Conservation (phyloP, 2,329 filamentous ascomycete species). For the Ceratocystiopsis brevicomis region DNA sequence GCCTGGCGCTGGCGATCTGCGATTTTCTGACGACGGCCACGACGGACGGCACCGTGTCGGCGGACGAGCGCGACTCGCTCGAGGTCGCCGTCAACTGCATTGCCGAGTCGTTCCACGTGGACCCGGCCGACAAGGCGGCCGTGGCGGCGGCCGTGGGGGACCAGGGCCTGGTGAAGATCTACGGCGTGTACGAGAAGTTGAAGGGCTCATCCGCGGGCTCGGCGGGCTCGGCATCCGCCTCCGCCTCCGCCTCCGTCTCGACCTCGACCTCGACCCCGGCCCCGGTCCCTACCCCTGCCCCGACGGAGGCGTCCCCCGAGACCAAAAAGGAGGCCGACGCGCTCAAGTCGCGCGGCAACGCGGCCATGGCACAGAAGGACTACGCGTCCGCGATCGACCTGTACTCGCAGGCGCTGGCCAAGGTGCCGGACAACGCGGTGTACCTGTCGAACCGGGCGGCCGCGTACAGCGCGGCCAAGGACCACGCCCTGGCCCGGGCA, state of each 20-base stretch:
- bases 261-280: constrained; percentile 11
- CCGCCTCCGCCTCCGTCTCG: constrained; percentile 18
- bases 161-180: constrained; percentile 80
- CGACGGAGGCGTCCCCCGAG: constrained; percentile 10
- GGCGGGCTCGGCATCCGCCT: constrained; percentile 18
- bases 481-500: constrained; percentile 66
- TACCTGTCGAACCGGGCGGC: constrained; percentile 96
- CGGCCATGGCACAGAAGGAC: constrained; percentile 88
- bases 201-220: constrained; percentile 35
- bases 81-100: constrained; percentile 93
- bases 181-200: constrained; percentile 89
- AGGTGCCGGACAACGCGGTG: constrained; percentile 75
- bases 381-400: constrained; percentile 64
- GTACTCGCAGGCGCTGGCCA: constrained; percentile 70
- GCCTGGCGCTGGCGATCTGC: constrained; percentile 90
- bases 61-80: constrained; percentile 82
- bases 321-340: constrained; percentile 67
- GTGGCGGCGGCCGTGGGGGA: constrained; percentile 61
- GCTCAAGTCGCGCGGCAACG: constrained; percentile 80
- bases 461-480: constrained; percentile 66
- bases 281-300: not conserved
- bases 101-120: constrained; percentile 84
- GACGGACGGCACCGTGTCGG: constrained; percentile 69
- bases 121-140: constrained; percentile 56
- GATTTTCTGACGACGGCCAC: constrained; percentile 78